Evolutionary conservation across 148 eudicot species (phyloP).

Genomic region (Oxyria digyna): DNA sequence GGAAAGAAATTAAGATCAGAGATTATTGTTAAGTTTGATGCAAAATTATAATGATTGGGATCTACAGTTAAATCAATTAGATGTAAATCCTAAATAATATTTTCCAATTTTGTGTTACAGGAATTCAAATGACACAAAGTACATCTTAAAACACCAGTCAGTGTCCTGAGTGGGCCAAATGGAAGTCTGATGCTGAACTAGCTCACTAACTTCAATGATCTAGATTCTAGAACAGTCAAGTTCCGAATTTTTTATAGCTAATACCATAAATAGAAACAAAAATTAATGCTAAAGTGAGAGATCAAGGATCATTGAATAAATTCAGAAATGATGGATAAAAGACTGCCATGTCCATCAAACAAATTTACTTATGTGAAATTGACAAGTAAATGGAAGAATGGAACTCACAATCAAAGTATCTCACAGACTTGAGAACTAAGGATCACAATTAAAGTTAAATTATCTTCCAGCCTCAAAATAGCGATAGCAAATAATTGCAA

Average conservation of each 20-base stretch:
- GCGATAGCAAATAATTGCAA: neutral
- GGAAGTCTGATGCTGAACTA: neutral
- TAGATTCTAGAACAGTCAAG: neutral
- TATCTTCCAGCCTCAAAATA: neutral
- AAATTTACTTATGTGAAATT: neutral
- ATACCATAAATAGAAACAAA: neutral
- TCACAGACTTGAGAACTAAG: neutral
- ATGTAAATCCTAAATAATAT: neutral
- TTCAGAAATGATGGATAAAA: neutral
- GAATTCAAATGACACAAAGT: neutral
- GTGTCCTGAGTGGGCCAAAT: neutral
- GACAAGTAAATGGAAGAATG: neutral
- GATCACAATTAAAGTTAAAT: neutral
- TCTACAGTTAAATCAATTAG: neutral
- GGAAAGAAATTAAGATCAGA: constrained; percentile 15
- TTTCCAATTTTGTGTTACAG: neutral
- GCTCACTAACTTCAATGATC: neutral
- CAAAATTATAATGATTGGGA: neutral
- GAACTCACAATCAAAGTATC: neutral
- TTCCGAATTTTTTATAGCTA: neutral
- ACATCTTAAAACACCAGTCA: neutral
- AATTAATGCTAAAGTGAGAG: neutral
- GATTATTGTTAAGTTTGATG: constrained; percentile 16
- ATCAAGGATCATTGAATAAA: neutral
- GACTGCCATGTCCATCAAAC: neutral